Conservation (phyloP, 805 yeast species). For the Wickerhamiella qilinensis region DNA sequence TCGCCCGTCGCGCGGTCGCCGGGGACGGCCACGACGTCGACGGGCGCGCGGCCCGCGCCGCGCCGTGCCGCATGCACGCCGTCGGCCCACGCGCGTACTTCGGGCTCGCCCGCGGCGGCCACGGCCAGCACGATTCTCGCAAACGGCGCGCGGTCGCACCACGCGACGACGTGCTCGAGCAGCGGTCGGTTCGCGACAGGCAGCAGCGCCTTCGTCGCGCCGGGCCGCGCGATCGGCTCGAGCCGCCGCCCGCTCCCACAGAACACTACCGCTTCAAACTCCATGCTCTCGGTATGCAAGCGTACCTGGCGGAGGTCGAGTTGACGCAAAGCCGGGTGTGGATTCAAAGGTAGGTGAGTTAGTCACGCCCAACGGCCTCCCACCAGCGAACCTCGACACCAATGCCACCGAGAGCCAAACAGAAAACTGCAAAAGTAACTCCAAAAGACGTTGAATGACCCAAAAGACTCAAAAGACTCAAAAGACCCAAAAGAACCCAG, state of each 20-base stretch:
- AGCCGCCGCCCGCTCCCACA: conserved; percentile 74
- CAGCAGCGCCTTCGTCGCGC: conserved; percentile 66
- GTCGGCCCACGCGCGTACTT: conserved; percentile 19
- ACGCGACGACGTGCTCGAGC: conserved; percentile 72
- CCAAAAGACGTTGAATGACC: no score
- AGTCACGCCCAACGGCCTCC: no score
- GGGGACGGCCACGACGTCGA: conserved; percentile 1
- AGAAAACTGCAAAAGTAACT: no score
- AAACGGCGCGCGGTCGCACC: conserved; percentile 85
- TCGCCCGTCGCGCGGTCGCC: conserved; percentile 11
- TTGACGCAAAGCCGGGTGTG: no score
- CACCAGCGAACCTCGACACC: neutral
- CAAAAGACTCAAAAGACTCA: no score
- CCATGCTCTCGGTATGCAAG: no score
- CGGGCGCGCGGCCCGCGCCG: neutral
- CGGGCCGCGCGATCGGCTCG: conserved; percentile 55
- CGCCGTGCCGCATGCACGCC: neutral
- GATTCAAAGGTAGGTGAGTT: no score
- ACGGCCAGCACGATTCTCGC: conserved; percentile 43
- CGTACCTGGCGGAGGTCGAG: no score
- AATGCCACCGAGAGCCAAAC: neutral
- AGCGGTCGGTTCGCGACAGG: conserved; percentile 86
- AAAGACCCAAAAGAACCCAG: no score
- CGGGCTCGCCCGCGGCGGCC: conserved; percentile 31
- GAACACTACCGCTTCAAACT: conserved; percentile 76